Percentiles rank a stretch among this genome's conserved stretches.
Conservation (phyloP, 2,329 filamentous ascomycete genomes). For the Cladosporium velox region DNA sequence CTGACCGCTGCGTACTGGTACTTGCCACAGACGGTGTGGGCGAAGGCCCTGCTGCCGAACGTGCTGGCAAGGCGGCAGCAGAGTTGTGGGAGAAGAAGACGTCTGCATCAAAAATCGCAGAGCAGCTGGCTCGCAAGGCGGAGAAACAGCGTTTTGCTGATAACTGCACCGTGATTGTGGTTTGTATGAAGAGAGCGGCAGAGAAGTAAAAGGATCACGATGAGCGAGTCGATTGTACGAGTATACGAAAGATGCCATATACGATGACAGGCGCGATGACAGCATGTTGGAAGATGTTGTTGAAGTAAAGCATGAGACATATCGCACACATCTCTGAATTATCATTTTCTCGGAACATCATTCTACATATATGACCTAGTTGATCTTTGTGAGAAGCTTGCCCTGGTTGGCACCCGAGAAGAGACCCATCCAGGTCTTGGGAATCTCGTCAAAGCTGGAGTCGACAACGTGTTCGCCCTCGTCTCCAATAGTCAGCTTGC, state of each 20-base stretch:
- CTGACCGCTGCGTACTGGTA: not conserved
- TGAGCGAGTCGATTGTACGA: not conserved
- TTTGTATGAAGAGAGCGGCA: slow-evolving; percentile 1
- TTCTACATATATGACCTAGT: not conserved
- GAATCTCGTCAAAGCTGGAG: slow-evolving; percentile 51
- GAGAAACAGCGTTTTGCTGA: slow-evolving; percentile 15
- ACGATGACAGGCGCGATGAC: not conserved
- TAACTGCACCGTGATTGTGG: slow-evolving; percentile 16
- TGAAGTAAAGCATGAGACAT: not conserved
- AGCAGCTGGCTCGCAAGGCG: slow-evolving; percentile 12
- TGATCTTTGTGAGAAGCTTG: slow-evolving; percentile 46
- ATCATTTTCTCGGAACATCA: not conserved
- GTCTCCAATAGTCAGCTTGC: slow-evolving; percentile 50
- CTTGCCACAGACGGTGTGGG: slow-evolving; percentile 19
- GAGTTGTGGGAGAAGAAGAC: slow-evolving; percentile 19
- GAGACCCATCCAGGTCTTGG: slow-evolving; percentile 52
- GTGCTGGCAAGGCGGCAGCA: slow-evolving; percentile 1
- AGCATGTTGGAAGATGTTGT: not conserved
- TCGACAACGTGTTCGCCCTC: slow-evolving; percentile 50
- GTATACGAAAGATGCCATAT: not conserved
- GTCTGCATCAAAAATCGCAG: slow-evolving; percentile 16
- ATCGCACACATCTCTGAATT: not conserved
- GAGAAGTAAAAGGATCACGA: not conserved
- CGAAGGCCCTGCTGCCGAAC: slow-evolving; percentile 11
- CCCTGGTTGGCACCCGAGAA: slow-evolving; percentile 52